phyloP scores from a whole-genome alignment of 768 basidiomycete species.

The Pleurotus platypus region DNA sequence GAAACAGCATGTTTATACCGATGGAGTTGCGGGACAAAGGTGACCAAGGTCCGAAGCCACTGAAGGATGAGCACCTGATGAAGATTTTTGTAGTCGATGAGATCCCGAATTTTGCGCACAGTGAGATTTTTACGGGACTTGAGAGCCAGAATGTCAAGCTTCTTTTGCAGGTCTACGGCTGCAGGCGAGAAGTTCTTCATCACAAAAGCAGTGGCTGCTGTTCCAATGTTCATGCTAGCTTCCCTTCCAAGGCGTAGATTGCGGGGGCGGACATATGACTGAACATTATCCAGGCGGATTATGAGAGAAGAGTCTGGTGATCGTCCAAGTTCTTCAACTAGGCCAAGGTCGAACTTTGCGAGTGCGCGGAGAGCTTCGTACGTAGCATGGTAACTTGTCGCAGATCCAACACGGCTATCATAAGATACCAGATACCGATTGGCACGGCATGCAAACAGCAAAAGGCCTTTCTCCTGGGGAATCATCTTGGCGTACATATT shows the following conservation, averaged over 20 bases:
- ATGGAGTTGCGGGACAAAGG: background rate
- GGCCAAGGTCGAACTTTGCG: slow-evolving; percentile 8
- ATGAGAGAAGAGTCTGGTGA: background rate
- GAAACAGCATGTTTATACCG: background rate
- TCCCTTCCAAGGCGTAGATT: slow-evolving; percentile 17
- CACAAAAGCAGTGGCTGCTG: slow-evolving; percentile 14
- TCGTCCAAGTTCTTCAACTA: background rate
- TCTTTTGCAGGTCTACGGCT: slow-evolving; percentile 16
- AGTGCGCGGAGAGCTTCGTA: slow-evolving; percentile 3
- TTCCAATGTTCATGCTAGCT: slow-evolving; percentile 15
- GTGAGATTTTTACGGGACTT: background rate
- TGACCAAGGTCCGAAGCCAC: background rate
- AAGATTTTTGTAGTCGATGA: background rate
- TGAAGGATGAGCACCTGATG: background rate
- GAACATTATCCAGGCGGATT: slow-evolving; percentile 18
- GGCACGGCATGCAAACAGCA: slow-evolving; percentile 11
- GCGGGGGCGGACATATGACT: slow-evolving; percentile 15
- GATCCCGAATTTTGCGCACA: background rate
- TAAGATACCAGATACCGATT: slow-evolving; percentile 10
- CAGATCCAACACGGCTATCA: slow-evolving; percentile 9
- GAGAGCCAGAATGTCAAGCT: background rate
- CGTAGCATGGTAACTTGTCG: slow-evolving; percentile 10
- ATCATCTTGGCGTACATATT: slow-evolving; percentile 11
- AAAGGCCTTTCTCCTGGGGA: slow-evolving; percentile 10
- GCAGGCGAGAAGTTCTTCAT: slow-evolving; percentile 5